Evolutionary conservation across 495 filamentous ascomycete genomes (phyloP).

Genomic region (Penicillium cinerascens): DNA sequence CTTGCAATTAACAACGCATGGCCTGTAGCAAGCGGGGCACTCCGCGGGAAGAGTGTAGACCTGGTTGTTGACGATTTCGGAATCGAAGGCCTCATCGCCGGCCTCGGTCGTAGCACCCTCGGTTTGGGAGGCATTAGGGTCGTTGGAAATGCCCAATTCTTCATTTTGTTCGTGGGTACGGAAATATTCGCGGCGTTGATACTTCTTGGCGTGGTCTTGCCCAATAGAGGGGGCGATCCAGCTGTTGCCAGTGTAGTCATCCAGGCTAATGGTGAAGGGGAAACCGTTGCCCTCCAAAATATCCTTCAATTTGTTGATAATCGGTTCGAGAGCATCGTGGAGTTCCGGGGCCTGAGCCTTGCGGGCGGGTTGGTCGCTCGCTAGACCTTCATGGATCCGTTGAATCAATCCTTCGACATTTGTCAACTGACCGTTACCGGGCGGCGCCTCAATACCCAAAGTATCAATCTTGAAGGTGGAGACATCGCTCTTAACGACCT

Average conservation of each 20-base stretch:
- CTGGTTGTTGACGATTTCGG: slow-evolving; percentile 82
- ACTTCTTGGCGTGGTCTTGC: slow-evolving; percentile 67
- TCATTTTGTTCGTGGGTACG: slow-evolving; percentile 83
- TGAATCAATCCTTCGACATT: slow-evolving; percentile 86
- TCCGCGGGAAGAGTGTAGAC: slow-evolving; percentile 86
- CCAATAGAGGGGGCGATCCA: slow-evolving; percentile 84
- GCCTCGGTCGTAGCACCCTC: slow-evolving; percentile 18
- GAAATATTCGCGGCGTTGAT: slow-evolving; percentile 73
- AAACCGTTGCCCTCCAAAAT: slow-evolving; percentile 73
- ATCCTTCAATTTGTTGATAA: slow-evolving; percentile 64
- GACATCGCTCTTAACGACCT: slow-evolving; percentile 87
- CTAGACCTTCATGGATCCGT: slow-evolving; percentile 71
- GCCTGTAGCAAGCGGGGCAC: slow-evolving; percentile 84
- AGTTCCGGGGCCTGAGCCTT: slow-evolving; percentile 72
- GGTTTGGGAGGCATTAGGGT: slow-evolving; percentile 28
- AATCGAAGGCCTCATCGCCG: slow-evolving; percentile 46
- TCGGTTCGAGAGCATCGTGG: slow-evolving; percentile 65
- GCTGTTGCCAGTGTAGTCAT: slow-evolving; percentile 95
- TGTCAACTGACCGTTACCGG: slow-evolving; percentile 81
- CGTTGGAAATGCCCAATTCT: slow-evolving; percentile 63
- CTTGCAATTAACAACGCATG: slow-evolving; percentile 58
- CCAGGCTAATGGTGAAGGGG: slow-evolving; percentile 81
- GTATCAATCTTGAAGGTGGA: slow-evolving; percentile 78
- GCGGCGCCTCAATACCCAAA: slow-evolving; percentile 85
- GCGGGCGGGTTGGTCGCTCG: slow-evolving; percentile 67